Conservation (phyloP, 1,139 yeast genomes). For the Saccharomyces hybrid region DNA sequence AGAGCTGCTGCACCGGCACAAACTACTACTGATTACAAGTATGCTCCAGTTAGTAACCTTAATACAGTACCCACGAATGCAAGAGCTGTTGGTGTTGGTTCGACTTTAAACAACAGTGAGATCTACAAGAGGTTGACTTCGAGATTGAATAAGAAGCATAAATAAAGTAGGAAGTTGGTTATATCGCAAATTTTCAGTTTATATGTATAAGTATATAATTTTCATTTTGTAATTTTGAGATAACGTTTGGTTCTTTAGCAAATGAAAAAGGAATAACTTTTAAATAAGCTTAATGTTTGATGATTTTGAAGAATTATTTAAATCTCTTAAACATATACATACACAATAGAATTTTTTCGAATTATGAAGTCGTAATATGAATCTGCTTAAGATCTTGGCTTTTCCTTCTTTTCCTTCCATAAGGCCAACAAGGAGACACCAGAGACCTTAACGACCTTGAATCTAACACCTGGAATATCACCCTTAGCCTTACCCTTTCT, state of each 20-base stretch:
- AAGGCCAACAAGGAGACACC: no score
- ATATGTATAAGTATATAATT: no score
- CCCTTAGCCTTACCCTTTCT: no score
- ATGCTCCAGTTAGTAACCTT: slow-evolving; percentile 74
- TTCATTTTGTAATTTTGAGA: no score
- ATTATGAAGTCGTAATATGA: slow-evolving; percentile 7
- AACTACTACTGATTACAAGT: slow-evolving; percentile 79
- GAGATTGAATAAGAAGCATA: slow-evolving; percentile 30
- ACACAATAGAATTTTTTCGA: neutral
- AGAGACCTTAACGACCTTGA: no score
- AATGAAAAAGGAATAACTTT: neutral
- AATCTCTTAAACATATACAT: neutral
- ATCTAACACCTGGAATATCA: no score
- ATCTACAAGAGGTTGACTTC: slow-evolving; percentile 59
- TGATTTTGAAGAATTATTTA: neutral
- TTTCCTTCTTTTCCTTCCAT: no score
- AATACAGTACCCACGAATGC: slow-evolving; percentile 29
- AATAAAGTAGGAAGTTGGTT: neutral
- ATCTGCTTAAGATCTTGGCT: slow-evolving; percentile 87
- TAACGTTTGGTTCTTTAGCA: no score
- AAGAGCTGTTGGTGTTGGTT: slow-evolving; percentile 43
- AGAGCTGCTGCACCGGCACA: slow-evolving; percentile 94
- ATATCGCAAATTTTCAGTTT: no score
- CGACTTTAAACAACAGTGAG: slow-evolving; percentile 54
- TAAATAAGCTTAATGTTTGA: neutral